phyloP scores from a whole-genome alignment of 495 filamentous ascomycete genomes.

The Annulohypoxylon maeteangense region DNA sequence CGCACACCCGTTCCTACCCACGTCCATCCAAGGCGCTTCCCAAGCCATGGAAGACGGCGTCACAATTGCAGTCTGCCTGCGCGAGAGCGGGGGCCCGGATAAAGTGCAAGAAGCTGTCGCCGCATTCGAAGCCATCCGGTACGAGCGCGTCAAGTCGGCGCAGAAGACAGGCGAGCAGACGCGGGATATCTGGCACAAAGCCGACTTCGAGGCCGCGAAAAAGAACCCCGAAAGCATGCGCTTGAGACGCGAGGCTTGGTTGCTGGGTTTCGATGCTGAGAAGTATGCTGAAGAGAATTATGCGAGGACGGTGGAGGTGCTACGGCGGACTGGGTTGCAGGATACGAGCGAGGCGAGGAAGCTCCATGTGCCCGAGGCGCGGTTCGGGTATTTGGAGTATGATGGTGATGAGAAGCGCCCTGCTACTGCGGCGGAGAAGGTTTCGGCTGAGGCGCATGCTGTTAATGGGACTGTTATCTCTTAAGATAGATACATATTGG shows the following conservation, averaged over 20 bases:
- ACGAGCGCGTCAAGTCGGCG: conserved; percentile 63
- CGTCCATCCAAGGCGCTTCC: conserved; percentile 75
- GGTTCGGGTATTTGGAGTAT: conserved; percentile 40
- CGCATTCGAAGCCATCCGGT: conserved; percentile 62
- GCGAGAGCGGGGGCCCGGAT: conserved; percentile 49
- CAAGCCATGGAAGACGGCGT: conserved; percentile 80
- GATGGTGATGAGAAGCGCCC: conserved; percentile 7
- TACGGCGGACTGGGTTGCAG: conserved; percentile 33
- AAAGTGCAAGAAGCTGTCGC: conserved; percentile 57
- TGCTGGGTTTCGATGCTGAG: conserved; percentile 71
- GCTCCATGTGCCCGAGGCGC: conserved; percentile 41
- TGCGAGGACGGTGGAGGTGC: conserved; percentile 32
- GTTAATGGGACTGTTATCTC: conserved; percentile 25
- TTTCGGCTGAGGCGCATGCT: conserved; percentile 27
- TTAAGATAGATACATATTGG: conserved; percentile 4
- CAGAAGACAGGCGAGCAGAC: conserved; percentile 70
- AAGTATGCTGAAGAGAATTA: conserved; percentile 57
- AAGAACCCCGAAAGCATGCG: conserved; percentile 68
- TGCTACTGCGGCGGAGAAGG: not conserved
- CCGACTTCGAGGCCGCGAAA: conserved; percentile 66
- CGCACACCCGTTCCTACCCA: conserved; percentile 79
- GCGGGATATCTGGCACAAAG: conserved; percentile 70
- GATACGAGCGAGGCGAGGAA: conserved; percentile 27
- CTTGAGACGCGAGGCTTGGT: conserved; percentile 66
- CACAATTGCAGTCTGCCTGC: conserved; percentile 70